Conservation (phyloP, 257 asterid species). For the Solanum tarijense region DNA sequence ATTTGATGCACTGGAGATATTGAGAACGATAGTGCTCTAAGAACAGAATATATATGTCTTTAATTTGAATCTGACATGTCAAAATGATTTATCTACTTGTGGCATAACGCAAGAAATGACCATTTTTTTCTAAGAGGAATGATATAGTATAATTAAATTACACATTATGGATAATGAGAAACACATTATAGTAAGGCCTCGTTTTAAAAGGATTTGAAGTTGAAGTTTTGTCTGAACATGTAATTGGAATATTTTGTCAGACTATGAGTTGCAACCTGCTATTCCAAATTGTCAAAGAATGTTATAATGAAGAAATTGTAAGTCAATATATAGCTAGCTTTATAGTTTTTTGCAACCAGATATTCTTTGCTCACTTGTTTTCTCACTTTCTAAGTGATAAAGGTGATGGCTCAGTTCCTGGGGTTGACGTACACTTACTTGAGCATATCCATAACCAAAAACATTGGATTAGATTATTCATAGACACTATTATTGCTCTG, state of each 20-base stretch:
- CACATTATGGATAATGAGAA: not conserved
- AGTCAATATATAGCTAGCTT: constrained; percentile 3
- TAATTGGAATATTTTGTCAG: not conserved
- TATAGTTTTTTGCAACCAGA: not conserved
- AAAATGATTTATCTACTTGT: not conserved
- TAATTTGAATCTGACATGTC: not conserved
- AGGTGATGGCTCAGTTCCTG: constrained; percentile 96
- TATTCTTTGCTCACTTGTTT: not conserved
- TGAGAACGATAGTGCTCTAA: not conserved
- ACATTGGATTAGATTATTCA: constrained; percentile 14
- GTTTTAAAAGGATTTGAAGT: not conserved
- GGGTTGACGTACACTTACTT: constrained; percentile 85
- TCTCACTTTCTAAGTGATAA: not conserved
- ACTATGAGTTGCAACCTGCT: not conserved
- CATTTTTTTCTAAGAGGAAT: not conserved
- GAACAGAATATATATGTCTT: not conserved
- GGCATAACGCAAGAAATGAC: not conserved
- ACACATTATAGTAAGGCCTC: not conserved
- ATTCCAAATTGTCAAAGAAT: constrained; percentile 43
- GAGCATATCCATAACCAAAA: constrained; percentile 84
- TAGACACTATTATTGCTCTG: not conserved
- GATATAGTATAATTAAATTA: not conserved
- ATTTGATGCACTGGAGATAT: not conserved
- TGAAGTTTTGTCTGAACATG: too few species aligned
- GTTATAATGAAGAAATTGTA: constrained; percentile 91